Conservation (phyloP, 2,329 filamentous ascomycete species). For the Claviceps humidiphila region DNA sequence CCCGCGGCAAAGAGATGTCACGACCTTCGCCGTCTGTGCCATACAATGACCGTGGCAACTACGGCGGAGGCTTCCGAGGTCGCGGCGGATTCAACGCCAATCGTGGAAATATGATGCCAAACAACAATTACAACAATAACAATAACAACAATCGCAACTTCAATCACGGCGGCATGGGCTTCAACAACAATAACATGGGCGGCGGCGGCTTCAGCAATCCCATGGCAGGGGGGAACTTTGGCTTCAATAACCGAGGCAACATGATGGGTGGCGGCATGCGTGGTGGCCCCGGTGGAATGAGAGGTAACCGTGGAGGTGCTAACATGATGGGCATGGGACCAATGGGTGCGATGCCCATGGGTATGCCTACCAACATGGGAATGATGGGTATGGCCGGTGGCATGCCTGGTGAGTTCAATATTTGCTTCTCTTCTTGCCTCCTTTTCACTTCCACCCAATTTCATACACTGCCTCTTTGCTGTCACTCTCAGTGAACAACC, state of each 20-base stretch:
- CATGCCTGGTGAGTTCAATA: conserved; percentile 21
- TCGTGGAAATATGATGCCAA: conserved; percentile 35
- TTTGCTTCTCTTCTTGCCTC: background rate
- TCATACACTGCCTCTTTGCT: too few relatives aligned
- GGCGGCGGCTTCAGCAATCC: conserved; percentile 36
- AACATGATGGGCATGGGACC: conserved; percentile 37
- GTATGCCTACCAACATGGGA: conserved; percentile 45
- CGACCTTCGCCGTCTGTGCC: conserved; percentile 37
- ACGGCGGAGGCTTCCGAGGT: conserved; percentile 37
- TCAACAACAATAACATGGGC: conserved; percentile 26
- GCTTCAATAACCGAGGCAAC: conserved; percentile 31
- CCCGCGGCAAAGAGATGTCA: conserved; percentile 44
- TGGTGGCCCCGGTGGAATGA: conserved; percentile 34
- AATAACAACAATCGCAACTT: conserved; percentile 31
- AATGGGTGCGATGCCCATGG: conserved; percentile 37
- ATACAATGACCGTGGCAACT: conserved; percentile 33
- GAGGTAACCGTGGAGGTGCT: conserved; percentile 35
- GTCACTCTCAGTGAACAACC: too few relatives aligned
- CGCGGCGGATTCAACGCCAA: conserved; percentile 32
- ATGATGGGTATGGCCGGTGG: conserved; percentile 36
- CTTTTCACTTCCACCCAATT: too few relatives aligned
- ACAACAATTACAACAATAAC: conserved; percentile 13
- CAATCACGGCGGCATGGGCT: conserved; percentile 31
- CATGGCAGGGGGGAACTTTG: conserved; percentile 39
- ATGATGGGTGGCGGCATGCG: conserved; percentile 31